A percentile compares a stretch with the other conserved stretches of the same genome.
phyloP scores from a whole-genome alignment of 768 basidiomycete genomes.

The Mycena latifolia region DNA sequence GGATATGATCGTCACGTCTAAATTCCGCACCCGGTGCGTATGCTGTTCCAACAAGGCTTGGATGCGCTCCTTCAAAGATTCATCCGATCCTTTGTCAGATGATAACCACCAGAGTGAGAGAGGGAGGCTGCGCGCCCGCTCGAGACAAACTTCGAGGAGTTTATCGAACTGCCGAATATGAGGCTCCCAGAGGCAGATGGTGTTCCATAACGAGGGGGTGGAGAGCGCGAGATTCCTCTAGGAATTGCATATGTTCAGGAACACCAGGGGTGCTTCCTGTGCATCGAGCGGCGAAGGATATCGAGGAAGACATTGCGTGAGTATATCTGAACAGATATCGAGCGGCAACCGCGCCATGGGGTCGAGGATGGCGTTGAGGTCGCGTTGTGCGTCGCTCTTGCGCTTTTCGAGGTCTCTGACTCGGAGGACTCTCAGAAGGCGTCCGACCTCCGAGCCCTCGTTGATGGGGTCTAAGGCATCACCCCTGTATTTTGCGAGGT shows the following conservation, averaged over 20 bases:
- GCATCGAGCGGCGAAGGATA: not conserved
- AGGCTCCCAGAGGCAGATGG: too few relatives aligned
- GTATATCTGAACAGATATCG: conserved; percentile 11
- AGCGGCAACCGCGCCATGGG: conserved; percentile 9
- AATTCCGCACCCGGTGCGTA: not conserved
- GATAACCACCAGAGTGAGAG: not conserved
- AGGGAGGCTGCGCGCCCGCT: too few relatives aligned
- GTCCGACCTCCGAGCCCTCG: too few relatives aligned
- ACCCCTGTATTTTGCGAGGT: too few relatives aligned
- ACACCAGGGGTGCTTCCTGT: not conserved
- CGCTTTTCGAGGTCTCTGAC: not conserved
- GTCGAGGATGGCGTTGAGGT: conserved; percentile 20
- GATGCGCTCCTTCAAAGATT: not conserved
- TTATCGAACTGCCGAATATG: too few relatives aligned
- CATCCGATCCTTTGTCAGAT: too few relatives aligned
- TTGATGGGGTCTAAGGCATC: too few relatives aligned
- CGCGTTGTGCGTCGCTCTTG: not conserved
- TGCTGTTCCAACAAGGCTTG: not conserved
- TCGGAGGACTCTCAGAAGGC: too few relatives aligned
- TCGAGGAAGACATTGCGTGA: not conserved
- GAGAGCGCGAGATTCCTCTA: conserved; percentile 14
- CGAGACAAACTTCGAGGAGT: too few relatives aligned
- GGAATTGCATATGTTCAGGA: not conserved
- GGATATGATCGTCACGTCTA: not conserved
- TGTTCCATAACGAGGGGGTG: conserved; percentile 8